phyloP scores from a whole-genome alignment of 176 grass and related monocot species.

The Olyra latifolia region DNA sequence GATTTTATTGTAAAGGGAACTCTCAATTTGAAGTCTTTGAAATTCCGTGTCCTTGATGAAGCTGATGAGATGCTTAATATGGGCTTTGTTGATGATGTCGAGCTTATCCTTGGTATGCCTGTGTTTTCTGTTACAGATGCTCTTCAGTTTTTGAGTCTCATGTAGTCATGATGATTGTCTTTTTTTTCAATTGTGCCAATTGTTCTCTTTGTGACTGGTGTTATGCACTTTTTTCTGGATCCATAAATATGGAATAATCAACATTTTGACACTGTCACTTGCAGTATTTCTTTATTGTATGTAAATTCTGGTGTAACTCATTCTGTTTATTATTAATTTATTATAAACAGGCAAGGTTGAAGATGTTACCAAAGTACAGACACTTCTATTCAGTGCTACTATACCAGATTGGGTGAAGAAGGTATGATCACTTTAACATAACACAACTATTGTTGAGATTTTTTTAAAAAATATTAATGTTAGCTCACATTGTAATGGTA shows the following conservation, averaged over 20 bases:
- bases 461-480: not conserved
- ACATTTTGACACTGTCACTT: not conserved
- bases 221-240: not conserved
- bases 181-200: not conserved
- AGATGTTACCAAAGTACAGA: constrained; percentile 91
- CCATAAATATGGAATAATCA: not conserved
- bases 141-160: not conserved
- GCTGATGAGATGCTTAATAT: constrained; percentile 99
- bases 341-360: constrained; percentile 76
- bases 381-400: constrained; percentile 97
- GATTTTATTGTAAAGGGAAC: constrained; percentile 73
- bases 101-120: constrained; percentile 90
- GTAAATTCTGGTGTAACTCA: constrained; percentile 4
- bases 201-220: not conserved
- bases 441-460: not conserved
- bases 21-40: constrained; percentile 71
- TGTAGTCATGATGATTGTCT: not conserved
- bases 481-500: not conserved
- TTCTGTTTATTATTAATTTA: constrained; percentile 2
- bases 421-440: constrained; percentile 32
- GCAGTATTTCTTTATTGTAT: not conserved
- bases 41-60: constrained; percentile 97
- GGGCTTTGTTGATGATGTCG: constrained; percentile 96
- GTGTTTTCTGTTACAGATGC: not conserved
- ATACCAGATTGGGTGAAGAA: constrained; percentile 89